Evolutionary conservation across 2,329 filamentous ascomycete genomes (phyloP), one percentile per base, ranked within the genome.

Genomic region (Aspergillus sp.): DNA sequence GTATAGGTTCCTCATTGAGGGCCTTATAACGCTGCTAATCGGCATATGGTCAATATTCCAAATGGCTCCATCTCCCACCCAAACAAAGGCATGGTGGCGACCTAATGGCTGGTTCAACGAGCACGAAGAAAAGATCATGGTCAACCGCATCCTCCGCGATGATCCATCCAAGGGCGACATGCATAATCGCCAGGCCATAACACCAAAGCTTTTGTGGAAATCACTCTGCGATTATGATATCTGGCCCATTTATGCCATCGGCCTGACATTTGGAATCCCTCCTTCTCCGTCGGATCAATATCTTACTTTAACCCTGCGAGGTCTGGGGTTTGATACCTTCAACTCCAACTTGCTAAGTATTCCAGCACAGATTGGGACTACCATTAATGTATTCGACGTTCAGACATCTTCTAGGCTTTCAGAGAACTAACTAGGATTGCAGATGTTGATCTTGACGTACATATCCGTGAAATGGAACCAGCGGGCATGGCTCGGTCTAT

Each of bases 31-130:
- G 5, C 57, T 77, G 0, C 52, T 76, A 4, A 75, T 81, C 12
- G 78, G 79, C 3, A 48, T 78, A 3, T 58, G 76, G 2, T 80
- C 71, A 53, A 68, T 79, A 17, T 74, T 79, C 18, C 51, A 43
- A 8, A 71, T 81, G 59, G 72, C 76, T 0, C 67, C 71, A 1
- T 61, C 65, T 2, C 71, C 71, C 2, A 69, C 66, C 0, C 75
- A 78, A 57, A 86, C 84, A 0, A 77, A 76, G 42, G 81, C 77
- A 45, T 84, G 81, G 80, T 83, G 61, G 64, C 79, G 83, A 11
- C 83, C 83, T 11, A 80, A 82, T 53, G 85, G 85, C 1, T 88
- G 84, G 82, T 88, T 88, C 68, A 81, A 66, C 3, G 82, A 86
- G 44, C 79, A 78, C 2, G 85, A 87, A 57, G 84, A 88, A 64